Conservation (phyloP, 108 stramenopile species). For the Bacterosira constricta region DNA sequence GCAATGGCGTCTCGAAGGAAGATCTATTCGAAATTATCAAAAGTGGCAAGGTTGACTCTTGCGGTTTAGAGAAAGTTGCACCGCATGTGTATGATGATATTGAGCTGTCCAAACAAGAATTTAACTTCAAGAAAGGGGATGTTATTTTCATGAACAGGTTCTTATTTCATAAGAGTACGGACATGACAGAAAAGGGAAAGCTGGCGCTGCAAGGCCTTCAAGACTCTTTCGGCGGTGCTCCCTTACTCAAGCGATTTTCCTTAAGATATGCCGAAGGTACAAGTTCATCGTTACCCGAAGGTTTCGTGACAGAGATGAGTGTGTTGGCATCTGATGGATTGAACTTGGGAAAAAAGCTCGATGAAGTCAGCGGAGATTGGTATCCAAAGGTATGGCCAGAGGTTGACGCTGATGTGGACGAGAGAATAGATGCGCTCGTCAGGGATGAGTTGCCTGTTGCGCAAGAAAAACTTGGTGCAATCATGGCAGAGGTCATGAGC, state of each 20-base stretch:
- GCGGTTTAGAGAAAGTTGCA: not conserved
- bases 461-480: constrained; percentile 6
- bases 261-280: not conserved
- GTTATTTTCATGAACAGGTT: constrained; percentile 6
- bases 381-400: not conserved
- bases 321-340: not conserved
- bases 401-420: constrained; percentile 3
- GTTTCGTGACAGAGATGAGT: constrained; percentile 8
- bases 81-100: not conserved
- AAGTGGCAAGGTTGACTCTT: constrained; percentile 4
- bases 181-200: constrained; percentile 5
- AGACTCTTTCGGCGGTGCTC: not conserved
- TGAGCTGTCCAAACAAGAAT: not conserved
- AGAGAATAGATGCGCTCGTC: not conserved
- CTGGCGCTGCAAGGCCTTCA: not conserved
- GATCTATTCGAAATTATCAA: not conserved
- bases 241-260: constrained; percentile 3
- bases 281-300: not conserved
- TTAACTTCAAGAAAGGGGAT: constrained; percentile 10
- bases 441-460: not conserved
- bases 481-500: constrained; percentile 7
- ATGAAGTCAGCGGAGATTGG: constrained; percentile 1
- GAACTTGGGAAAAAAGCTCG: not conserved
- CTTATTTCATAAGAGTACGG: constrained; percentile 1
- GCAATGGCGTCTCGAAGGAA: constrained; percentile 1